Percentiles rank a stretch among this genome's conserved stretches.
Evolutionary conservation across 345 rosid genomes (phyloP).

Genomic region (Eutrema yunnanense): DNA sequence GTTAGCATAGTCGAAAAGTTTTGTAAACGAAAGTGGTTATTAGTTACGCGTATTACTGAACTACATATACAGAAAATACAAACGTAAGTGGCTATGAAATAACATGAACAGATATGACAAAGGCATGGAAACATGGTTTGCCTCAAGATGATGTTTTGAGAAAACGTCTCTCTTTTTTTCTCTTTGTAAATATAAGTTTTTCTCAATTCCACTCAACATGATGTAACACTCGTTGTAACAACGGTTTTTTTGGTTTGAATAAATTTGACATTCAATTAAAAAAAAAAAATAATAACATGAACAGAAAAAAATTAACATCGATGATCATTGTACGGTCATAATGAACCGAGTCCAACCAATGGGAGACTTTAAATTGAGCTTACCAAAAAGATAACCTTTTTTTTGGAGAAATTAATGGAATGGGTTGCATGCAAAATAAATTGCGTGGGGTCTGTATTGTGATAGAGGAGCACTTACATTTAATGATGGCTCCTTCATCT

Average conservation of each 20-base stretch:
- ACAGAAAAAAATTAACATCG: not conserved
- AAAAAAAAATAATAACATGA: too few species aligned
- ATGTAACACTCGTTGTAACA: too few species aligned
- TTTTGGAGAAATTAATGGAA: conserved; percentile 5
- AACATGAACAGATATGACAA: too few species aligned
- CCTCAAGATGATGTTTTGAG: too few species aligned
- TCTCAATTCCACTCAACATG: too few species aligned
- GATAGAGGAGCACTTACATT: not conserved
- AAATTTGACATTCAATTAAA: too few species aligned
- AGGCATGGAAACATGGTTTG: too few species aligned
- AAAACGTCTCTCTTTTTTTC: too few species aligned
- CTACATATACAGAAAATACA: not conserved
- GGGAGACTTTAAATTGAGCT: conserved; percentile 23
- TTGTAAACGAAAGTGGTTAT: not conserved
- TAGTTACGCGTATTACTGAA: not conserved
- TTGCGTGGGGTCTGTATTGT: conserved; percentile 17
- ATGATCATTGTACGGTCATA: conserved; percentile 1
- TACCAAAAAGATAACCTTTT: conserved; percentile 20
- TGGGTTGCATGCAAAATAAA: conserved; percentile 20
- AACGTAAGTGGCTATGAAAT: not conserved
- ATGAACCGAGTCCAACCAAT: conserved; percentile 9
- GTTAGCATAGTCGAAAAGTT: not conserved
- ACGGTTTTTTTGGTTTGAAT: too few species aligned
- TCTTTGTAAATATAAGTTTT: too few species aligned
- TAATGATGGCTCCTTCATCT: not conserved